Evolutionary conservation across 495 filamentous ascomycete genomes (phyloP).

Genomic region (Xylaria venustula): DNA sequence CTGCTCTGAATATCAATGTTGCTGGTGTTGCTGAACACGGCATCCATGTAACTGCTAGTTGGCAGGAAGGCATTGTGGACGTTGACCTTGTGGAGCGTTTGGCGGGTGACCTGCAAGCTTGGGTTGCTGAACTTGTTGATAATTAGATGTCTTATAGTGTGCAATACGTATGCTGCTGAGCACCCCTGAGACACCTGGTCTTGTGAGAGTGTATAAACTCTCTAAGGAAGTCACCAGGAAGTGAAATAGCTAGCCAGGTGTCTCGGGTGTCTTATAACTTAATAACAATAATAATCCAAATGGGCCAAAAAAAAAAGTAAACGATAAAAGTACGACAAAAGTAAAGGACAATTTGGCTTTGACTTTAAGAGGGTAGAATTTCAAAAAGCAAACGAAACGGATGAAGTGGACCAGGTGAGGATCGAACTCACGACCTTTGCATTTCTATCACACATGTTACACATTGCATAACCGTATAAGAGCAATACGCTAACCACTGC

Average conservation of each 20-base stretch:
- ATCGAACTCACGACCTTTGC: conserved; percentile 16
- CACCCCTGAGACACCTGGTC: too few species aligned
- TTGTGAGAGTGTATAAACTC: too few species aligned
- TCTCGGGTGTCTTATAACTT: too few species aligned
- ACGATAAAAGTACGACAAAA: background rate
- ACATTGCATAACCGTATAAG: conserved; percentile 6
- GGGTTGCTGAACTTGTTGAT: conserved; percentile 15
- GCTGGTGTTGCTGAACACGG: conserved; percentile 23
- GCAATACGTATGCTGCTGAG: too few species aligned
- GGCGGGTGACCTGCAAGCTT: conserved; percentile 19
- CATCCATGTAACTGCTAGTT: conserved; percentile 22
- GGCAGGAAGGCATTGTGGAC: conserved; percentile 30
- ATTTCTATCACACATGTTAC: conserved; percentile 11
- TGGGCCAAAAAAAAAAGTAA: background rate
- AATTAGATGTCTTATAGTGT: background rate
- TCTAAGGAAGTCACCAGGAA: too few species aligned
- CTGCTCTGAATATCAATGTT: conserved; percentile 29
- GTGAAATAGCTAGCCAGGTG: too few species aligned
- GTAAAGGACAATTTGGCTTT: too few species aligned
- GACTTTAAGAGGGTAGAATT: too few species aligned
- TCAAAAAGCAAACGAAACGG: background rate
- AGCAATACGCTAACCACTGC: conserved; percentile 15
- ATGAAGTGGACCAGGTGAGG: conserved; percentile 12
- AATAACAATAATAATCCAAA: too few species aligned
- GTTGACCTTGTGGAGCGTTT: conserved; percentile 20